A percentile compares a stretch with the other conserved stretches of the same genome.
phyloP scores from a whole-genome alignment of 2,329 filamentous ascomycete genomes.

The Lachnellula occidentalis region DNA sequence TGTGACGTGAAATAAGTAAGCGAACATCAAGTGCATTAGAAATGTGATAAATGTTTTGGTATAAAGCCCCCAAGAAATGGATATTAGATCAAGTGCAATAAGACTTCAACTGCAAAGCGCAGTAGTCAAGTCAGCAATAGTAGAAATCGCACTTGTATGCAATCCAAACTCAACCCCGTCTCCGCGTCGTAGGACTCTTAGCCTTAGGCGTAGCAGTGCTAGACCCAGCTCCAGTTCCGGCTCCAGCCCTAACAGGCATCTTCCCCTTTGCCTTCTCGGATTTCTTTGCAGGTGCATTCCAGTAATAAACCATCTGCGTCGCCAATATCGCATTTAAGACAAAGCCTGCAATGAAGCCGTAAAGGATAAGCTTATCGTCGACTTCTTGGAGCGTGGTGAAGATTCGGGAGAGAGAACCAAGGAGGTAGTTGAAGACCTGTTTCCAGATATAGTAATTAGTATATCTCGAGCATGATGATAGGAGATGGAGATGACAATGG shows the following conservation, averaged over 20 bases:
- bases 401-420: constrained; percentile 86
- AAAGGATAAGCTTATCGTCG: constrained; percentile 91
- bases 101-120: not conserved
- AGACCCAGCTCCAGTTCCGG: constrained; percentile 10
- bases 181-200: constrained; percentile 29
- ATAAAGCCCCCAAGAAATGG: not conserved
- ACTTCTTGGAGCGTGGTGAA: constrained; percentile 98
- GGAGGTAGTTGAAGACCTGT: constrained; percentile 96
- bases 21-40: too few species aligned
- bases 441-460: not conserved
- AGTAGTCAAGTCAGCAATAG: not conserved
- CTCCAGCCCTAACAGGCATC: constrained; percentile 20
- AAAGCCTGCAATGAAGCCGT: constrained; percentile 89
- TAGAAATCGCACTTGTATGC: not conserved
- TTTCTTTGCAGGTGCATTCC: constrained; percentile 62
- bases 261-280: constrained; percentile 40
- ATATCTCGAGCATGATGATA: too few species aligned
- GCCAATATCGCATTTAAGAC: constrained; percentile 83
- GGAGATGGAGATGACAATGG: not conserved
- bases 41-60: too few species aligned
- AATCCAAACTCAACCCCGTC: constrained; percentile 22
- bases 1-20: too few species aligned
- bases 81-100: not conserved
- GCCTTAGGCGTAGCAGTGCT: constrained; percentile 23
- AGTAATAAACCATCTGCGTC: constrained; percentile 91